Percentiles rank a stretch among this genome's conserved stretches.
These are phyloP conservation scores for Candida chauliodis DNA, from an alignment of 805 yeast species.

Conservation along the genomic window DNA sequence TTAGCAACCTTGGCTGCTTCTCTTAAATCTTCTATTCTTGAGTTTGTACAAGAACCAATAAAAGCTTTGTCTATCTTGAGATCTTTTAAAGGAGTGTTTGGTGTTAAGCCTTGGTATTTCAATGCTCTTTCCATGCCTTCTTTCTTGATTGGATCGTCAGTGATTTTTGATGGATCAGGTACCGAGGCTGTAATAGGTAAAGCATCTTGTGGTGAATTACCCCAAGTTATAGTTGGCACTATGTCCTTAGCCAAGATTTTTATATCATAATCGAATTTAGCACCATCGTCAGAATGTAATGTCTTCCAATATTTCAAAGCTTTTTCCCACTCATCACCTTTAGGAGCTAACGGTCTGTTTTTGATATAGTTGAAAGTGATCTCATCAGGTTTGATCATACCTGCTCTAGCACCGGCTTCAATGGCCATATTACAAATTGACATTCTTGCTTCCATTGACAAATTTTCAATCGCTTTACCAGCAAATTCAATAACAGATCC, in stretches of 20 bases:
- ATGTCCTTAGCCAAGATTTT: conserved; percentile 78
- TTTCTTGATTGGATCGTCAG: conserved; percentile 74
- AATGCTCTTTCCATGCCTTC: conserved; percentile 90
- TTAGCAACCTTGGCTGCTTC: conserved; percentile 91
- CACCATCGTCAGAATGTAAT: conserved; percentile 83
- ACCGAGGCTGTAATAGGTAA: conserved; percentile 86
- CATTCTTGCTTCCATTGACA: conserved; percentile 98
- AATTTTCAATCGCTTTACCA: conserved; percentile 85
- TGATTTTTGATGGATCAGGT: conserved; percentile 78
- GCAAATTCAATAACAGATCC: conserved; percentile 96
- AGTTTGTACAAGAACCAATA: conserved; percentile 97
- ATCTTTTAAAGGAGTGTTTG: conserved; percentile 77
- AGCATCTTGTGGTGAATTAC: conserved; percentile 99
- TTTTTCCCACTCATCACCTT: conserved; percentile 92
- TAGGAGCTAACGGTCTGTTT: conserved; percentile 93
- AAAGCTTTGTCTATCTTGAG: conserved; percentile 87
- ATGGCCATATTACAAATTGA: conserved; percentile 99
- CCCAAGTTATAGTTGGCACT: conserved; percentile 98
- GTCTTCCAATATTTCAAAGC: conserved; percentile 91
- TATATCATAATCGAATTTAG: conserved; percentile 82
- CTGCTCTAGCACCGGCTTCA: conserved; percentile 99
- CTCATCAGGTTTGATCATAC: conserved; percentile 97
- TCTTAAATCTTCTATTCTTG: conserved; percentile 94
- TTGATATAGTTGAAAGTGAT: conserved; percentile 82
- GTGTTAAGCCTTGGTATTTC: conserved; percentile 82